Conservation (phyloP, 2,329 filamentous ascomycete genomes). For the Nemania diffusa region DNA sequence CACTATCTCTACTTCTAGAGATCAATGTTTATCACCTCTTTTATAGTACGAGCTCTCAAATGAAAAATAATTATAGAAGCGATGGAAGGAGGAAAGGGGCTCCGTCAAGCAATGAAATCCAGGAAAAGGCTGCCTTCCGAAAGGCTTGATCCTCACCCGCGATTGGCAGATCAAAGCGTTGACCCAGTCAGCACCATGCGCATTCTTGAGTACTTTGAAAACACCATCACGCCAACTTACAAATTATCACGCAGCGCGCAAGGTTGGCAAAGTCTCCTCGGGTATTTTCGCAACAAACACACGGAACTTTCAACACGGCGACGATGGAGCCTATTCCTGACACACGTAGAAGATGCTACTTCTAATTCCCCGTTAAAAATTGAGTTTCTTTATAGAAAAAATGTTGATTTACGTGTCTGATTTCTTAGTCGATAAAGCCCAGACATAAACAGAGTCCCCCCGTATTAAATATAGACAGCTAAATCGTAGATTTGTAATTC, state of each 20-base stretch:
- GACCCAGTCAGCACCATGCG: conserved; percentile 20
- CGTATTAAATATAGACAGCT: too few relatives aligned
- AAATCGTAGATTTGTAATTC: too few relatives aligned
- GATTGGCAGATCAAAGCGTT: background rate
- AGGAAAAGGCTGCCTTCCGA: conserved; percentile 18
- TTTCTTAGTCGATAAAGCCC: conserved; percentile 9
- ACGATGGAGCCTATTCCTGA: conserved; percentile 9
- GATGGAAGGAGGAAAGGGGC: background rate
- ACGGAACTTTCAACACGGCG: background rate
- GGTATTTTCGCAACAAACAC: background rate
- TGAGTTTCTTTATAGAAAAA: conserved; percentile 11
- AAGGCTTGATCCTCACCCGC: background rate
- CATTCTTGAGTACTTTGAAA: conserved; percentile 18
- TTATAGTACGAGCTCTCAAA: background rate
- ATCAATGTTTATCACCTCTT: background rate
- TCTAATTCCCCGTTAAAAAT: background rate
- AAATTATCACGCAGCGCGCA: conserved; percentile 6
- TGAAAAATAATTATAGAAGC: background rate
- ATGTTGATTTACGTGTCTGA: conserved; percentile 23
- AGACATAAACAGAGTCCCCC: background rate
- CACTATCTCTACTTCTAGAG: background rate
- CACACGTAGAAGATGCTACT: conserved; percentile 10
- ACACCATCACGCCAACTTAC: background rate
- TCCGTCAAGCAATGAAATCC: background rate
- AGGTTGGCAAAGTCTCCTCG: conserved; percentile 11